Base-by-base conservation (phyloP, 225 moss, liverwort and hornwort genomes). In the Climacium dendroides region DNA sequence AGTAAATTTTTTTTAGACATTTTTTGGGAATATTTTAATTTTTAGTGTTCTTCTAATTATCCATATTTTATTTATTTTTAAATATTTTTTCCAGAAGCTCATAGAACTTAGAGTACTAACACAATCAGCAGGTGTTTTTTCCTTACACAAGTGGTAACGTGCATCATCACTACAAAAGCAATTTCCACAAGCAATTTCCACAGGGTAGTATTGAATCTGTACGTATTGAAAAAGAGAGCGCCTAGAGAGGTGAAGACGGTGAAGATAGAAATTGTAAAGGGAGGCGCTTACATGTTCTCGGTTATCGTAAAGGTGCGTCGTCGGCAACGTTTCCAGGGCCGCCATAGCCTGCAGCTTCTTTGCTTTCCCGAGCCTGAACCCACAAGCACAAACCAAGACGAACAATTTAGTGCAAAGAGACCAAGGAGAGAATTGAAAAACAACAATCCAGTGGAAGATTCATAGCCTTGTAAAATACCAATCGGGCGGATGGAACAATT, bases 311-410 rank as follows among this genome's bases (percentile, higher is more conserved):
- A 85, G 26, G 79, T 90, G 74, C 89, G 80, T 85, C 69, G 88
- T 92, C 20, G 88, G 92, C 75, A 90, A 87, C 80, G 87, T 80
- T 10, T 85, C 88, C 53, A 83, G 80, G 19, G 87, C 26, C 83
- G 91, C 92, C 94, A 94, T 94, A 61, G 81, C 86, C 86, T 55
- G 72, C 60, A 25, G 58, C 72, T 19, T 78, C 81, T 45, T 35
- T 69, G n/a, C 25, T 47, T 74, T 73, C 86, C 35, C 19, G 26
- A 79, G 19, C 28, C 70, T 70, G 20, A 80, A 70, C 41, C n/a
- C 18, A 53, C 41, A 61, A 48, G 29, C 74, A 73, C 85, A 62
- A 65, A 41, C 34, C 54, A 77, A 85, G 54, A 28, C 64, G 16
- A 53, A 41, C 39, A 65, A 18, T 23, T 48, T n/a, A 37, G 28